Conservation (phyloP, 208 protist genomes). For the Leishmania amazonensis region DNA sequence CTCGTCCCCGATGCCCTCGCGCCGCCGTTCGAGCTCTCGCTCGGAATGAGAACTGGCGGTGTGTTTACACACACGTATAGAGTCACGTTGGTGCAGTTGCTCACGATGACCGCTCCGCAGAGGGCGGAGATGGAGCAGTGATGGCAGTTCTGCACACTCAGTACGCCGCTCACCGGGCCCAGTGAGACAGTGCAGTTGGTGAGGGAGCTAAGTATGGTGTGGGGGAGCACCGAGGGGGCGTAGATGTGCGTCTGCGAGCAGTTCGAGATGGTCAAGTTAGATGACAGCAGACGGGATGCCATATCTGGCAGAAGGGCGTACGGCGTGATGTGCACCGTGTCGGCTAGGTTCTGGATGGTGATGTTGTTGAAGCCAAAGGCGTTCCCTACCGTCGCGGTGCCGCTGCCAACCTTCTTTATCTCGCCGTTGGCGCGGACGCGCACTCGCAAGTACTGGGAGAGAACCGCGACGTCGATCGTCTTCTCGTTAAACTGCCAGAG, state of each 20-base stretch:
- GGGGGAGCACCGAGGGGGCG: constrained; percentile 76
- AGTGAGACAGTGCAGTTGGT: constrained; percentile 89
- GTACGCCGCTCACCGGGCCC: constrained; percentile 81
- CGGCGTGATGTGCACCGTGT: constrained; percentile 66
- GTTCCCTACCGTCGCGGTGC: constrained; percentile 11
- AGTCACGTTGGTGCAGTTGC: constrained; percentile 68
- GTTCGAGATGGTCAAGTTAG: constrained; percentile 72
- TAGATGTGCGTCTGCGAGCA: constrained; percentile 80
- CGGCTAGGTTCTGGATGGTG: constrained; percentile 42
- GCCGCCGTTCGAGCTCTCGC: constrained; percentile 9
- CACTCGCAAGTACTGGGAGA: constrained; percentile 90
- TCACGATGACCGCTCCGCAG: constrained; percentile 80
- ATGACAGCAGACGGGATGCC: constrained; percentile 46
- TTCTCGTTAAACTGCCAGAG: constrained; percentile 84
- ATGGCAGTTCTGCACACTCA: constrained; percentile 82
- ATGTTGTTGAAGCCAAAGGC: constrained; percentile 70
- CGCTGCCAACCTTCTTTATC: constrained; percentile 28
- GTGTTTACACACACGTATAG: constrained; percentile 90
- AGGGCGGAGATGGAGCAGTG: constrained; percentile 84
- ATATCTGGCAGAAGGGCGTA: constrained; percentile 47
- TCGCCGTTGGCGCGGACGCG: constrained; percentile 74
- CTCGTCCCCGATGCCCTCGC: constrained; percentile 30
- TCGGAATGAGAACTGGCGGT: constrained; percentile 71
- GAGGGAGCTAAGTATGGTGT: constrained; percentile 79
- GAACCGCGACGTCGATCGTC: constrained; percentile 81